Evolutionary conservation across 1,284 basidiomycete species (phyloP), one percentile per base, ranked within the genome.

Genomic region (Malassezia restricta): DNA sequence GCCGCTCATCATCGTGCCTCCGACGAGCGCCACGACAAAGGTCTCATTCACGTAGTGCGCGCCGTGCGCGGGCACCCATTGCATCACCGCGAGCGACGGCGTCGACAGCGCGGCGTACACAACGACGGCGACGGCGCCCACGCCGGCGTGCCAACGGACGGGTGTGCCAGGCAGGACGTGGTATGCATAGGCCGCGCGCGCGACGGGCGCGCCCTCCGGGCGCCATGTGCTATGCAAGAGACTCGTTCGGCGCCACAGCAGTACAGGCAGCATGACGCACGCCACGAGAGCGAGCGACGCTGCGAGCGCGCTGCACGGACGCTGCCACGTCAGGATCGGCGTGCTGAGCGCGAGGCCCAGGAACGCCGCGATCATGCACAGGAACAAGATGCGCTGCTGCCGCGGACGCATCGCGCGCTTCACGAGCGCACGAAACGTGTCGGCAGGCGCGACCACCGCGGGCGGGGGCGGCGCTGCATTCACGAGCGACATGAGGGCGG

Each of bases 31-130:
- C 20, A 52, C 41, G 27, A 66, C 51, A 32, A 62, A 61, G 6
- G 62, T 51, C 50, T 66, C 64, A 46, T 66, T 64, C 40, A 63
- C 49, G 46, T 64, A 66, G 49, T 58, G 59, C 8, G 63, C 51
- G n/a, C 33, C 37, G 40, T 66, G 62, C 38, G 58, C 59, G 0
- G 57, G 51, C 20, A 66, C 57, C 55, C 56, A 66, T 7, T 56
- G 38, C 30, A 58, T 54, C 8, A 59, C 57, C 3, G 49, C 55
- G 54, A 12, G 37, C 12, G 40, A 24, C 3, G 39, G 3, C 54
- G 49, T 14, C 46, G 44, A 9, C 40, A 32, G n/a, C 27, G 24
- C 31, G 2, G 48, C 40, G 17, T 59, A 61, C 0, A 55, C 41
- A n/a, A 58, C 3, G 3, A 56, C 57, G 20, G 59, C 20, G n/a